These are phyloP conservation scores for Pogostemon cablin DNA, from an alignment of 257 asterid species.

Conservation along the genomic window DNA sequence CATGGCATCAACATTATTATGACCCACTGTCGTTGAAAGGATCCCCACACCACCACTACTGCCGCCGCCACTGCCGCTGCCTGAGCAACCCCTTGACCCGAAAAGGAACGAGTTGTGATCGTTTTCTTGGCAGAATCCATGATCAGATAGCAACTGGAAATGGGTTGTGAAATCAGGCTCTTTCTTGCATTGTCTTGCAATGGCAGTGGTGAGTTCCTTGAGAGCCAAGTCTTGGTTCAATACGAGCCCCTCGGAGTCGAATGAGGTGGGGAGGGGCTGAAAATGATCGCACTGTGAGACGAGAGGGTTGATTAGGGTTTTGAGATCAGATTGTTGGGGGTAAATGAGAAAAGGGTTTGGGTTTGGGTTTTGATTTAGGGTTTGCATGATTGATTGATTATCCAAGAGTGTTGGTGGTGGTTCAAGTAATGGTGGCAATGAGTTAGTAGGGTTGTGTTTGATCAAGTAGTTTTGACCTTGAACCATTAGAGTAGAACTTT, in stretches of 20 bases:
- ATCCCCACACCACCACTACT: slow-evolving; percentile 30
- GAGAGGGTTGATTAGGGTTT: slow-evolving; percentile 47
- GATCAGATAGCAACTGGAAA: slow-evolving; percentile 32
- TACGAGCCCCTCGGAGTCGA: background rate
- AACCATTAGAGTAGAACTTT: slow-evolving; percentile 35
- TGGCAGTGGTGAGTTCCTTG: slow-evolving; percentile 46
- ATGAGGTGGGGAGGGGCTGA: slow-evolving; percentile 4
- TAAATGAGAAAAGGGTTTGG: slow-evolving; percentile 37
- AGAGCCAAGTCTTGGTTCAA: slow-evolving; percentile 38
- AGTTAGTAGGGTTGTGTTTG: slow-evolving; percentile 27
- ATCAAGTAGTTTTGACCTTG: slow-evolving; percentile 44
- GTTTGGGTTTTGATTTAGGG: slow-evolving; percentile 38
- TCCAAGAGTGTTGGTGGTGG: slow-evolving; percentile 33
- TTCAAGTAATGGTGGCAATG: slow-evolving; percentile 55
- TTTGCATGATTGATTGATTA: slow-evolving; percentile 33
- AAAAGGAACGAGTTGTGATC: slow-evolving; percentile 37
- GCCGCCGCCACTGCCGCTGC: background rate
- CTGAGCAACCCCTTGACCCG: slow-evolving; percentile 22
- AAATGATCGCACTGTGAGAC: slow-evolving; percentile 23
- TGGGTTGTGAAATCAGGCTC: slow-evolving; percentile 34
- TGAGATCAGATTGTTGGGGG: slow-evolving; percentile 39
- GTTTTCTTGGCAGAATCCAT: slow-evolving; percentile 29
- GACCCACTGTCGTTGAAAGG: slow-evolving; percentile 32
- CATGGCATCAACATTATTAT: slow-evolving; percentile 22
- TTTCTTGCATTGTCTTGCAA: slow-evolving; percentile 50